Evolutionary conservation across 164 flowering plant species (phyloP), one percentile per base, ranked within the genome.

Genomic region (Magnolia kwangsiensis): DNA sequence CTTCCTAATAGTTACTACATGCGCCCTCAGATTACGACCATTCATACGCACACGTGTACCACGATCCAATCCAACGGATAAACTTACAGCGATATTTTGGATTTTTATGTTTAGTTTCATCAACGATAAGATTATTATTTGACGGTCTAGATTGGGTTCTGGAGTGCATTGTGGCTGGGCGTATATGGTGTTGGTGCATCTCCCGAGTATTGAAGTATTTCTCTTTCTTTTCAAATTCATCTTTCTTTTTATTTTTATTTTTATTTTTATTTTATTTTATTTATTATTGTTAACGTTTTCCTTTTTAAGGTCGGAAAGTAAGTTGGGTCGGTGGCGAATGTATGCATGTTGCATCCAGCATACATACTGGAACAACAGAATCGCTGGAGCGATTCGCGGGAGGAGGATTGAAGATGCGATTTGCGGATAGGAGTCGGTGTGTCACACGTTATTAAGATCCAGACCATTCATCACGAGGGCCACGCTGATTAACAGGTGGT

Each of bases 311-410:
- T 8, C 18, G 69, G 58, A 21, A 65, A 65, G 59, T 50, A 61
- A 20, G 9, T 14, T 21, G 76, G 55, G 49, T 64, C 20, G 76
- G 67, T 74, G 76, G 50, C 69, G 61, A 50, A 74, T 64, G 70
- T 74, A 27, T 50, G 76, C 50, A 65, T 16, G 50, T 14, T 13
- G 24, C 68, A 16, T 24, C 68, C 13, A 13, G 29, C 29, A 13
- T 11, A 65, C 19, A 19, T 59, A 19, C 63, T 21, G 24, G 68
- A 13, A 16, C 10, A 63, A 65, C 16, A 21, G 16, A 37, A 37
- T 37, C 7, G 7, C 45, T 1, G 7, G 45, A 37, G 45, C 45
- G 45, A 37, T 37, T 37, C 45, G 45, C 7, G 45, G 45, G 45
- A 37, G 45, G 45, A 37, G 0, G 45, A 37, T 37, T 37, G 45